Base-by-base conservation (phyloP, 2,329 filamentous ascomycete genomes). In the Sphaerulina musiva region DNA sequence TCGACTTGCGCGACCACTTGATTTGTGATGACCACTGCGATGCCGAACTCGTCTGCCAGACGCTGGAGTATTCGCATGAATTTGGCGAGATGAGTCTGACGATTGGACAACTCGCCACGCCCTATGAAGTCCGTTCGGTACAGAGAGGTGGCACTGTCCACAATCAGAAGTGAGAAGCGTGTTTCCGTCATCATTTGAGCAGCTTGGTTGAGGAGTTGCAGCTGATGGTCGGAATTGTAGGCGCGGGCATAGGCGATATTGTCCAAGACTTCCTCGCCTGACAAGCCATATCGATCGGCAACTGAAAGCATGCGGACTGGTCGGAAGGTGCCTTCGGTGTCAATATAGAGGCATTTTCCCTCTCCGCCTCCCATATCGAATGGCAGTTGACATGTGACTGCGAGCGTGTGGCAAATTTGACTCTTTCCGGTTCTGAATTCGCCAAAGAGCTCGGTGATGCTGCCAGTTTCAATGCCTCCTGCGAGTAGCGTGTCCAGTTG, bases 121-220 rank as follows among this genome's bases (percentile, higher is more conserved):
- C 93, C 93, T 59, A 90, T 83, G 72, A 97, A 98, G 68, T 98
- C 93, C 0, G 93, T 98, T 62, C 93, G 84, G 72, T 98, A 98
- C 2, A 98, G 80, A 2, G 92, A 86, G 0, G 93, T 98, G 11
- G 95, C 95, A 53, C 90, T 95, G 73, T 98, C 93, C 53, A 98
- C 93, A 46, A 98, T 84, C 47, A 98, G 83, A 7, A 98, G 80
- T 2, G 93, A 97, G 72, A 98, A 98, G 3, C 93, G 84, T 0
- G 93, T 98, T 75, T 98, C 95, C 54, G 91, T 96, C 95, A 98
- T 98, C 93, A 98, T 98, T 58, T 90, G 84, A 2, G 93, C 87
- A 3, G 93, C 95, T 71, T 97, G 92, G 66, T 93, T 93, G 58
- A 98, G 83, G 6, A 98, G 80, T 70, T 95, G 89, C 48, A 98